These are phyloP conservation scores for Suhomyces sp. DNA, from an alignment of 805 yeast genomes.

Conservation along the genomic window DNA sequence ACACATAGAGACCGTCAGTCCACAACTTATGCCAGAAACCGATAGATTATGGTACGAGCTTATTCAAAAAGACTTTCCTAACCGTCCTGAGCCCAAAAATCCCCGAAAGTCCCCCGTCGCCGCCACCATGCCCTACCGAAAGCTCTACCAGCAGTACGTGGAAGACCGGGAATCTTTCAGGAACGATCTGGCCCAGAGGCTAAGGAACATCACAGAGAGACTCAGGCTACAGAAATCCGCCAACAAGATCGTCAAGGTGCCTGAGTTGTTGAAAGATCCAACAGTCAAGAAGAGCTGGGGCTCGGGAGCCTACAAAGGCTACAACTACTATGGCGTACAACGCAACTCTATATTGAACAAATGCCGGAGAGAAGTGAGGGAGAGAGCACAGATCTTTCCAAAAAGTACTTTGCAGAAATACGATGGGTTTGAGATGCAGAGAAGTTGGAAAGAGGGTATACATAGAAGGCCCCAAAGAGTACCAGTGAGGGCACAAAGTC, in stretches of 20 bases:
- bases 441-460: neutral
- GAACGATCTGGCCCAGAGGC: constrained; percentile 42
- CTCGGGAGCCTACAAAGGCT: neutral
- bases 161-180: constrained; percentile 43
- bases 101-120: neutral
- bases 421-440: constrained; percentile 17
- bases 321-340: constrained; percentile 3
- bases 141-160: constrained; percentile 37
- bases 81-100: constrained; percentile 30
- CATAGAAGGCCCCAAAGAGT: neutral
- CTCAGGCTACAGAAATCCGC: constrained; percentile 39
- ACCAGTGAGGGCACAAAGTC: neutral
- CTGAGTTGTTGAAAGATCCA: constrained; percentile 27
- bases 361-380: constrained; percentile 31
- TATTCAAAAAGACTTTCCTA: constrained; percentile 46
- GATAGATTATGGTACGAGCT: constrained; percentile 48
- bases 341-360: constrained; percentile 29
- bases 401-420: constrained; percentile 5
- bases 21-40: constrained; percentile 38
- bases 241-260: constrained; percentile 26
- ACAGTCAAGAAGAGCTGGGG: constrained; percentile 16
- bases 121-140: constrained; percentile 31
- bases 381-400: neutral
- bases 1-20: constrained; percentile 40
- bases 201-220: constrained; percentile 40